Conservation (phyloP, 2,329 filamentous ascomycete genomes). For the Coniochaeta prunicola region DNA sequence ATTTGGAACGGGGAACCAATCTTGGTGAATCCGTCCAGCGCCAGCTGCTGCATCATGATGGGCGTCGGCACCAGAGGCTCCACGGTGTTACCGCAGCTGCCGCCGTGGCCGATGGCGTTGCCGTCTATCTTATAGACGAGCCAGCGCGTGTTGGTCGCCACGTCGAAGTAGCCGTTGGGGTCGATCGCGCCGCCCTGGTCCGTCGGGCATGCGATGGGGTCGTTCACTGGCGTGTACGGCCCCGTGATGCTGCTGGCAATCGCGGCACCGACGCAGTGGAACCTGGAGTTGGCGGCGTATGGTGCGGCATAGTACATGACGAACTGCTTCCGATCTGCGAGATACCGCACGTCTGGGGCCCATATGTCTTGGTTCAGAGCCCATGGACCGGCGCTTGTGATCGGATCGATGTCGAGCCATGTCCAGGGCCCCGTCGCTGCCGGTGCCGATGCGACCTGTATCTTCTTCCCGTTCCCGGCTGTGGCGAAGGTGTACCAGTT, state of each 20-base stretch:
- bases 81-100: conserved; percentile 36
- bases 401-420: conserved; percentile 39
- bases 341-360: conserved; percentile 50
- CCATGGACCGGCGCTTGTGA: conserved; percentile 48
- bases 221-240: conserved; percentile 40
- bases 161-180: conserved; percentile 50
- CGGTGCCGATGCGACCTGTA: conserved; percentile 45
- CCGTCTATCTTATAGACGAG: conserved; percentile 62
- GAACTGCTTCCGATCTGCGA: not conserved
- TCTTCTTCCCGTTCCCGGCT: conserved; percentile 37
- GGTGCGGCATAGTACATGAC: not conserved
- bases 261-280: conserved; percentile 54
- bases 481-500: conserved; percentile 54
- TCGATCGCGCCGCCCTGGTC: conserved; percentile 56
- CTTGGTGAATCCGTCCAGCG: conserved; percentile 41
- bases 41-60: conserved; percentile 48
- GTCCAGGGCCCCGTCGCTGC: conserved; percentile 40
- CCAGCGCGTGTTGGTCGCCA: conserved; percentile 43
- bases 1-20: conserved; percentile 42
- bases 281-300: not conserved
- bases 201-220: conserved; percentile 45
- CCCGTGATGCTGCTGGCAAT: conserved; percentile 38
- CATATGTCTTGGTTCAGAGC: conserved; percentile 44
- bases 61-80: conserved; percentile 38
- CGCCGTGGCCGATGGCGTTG: conserved; percentile 40